phyloP scores from a whole-genome alignment of 177 flowering plant genomes.

The Vitis hybrid region DNA sequence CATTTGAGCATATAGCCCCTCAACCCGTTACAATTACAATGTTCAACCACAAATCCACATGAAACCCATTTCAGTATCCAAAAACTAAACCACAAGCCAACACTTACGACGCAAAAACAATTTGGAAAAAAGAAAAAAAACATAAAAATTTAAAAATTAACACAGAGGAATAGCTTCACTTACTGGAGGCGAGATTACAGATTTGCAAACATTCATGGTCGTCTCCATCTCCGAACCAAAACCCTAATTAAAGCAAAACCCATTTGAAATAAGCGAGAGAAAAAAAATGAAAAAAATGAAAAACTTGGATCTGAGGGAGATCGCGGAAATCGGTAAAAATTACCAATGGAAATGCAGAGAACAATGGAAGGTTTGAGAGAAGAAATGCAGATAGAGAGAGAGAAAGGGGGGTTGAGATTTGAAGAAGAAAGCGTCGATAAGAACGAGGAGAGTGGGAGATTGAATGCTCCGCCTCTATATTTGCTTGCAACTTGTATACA shows the following conservation, averaged over 20 bases:
- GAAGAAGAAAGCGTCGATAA: slow-evolving; percentile 17
- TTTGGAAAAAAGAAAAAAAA: background rate
- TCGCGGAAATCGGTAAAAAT: background rate
- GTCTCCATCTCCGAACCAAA: slow-evolving; percentile 35
- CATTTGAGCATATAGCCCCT: too few relatives aligned
- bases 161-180: slow-evolving; percentile 8
- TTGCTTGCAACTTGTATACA: background rate
- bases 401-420: background rate
- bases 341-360: background rate
- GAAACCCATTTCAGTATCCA: too few relatives aligned
- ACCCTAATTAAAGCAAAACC: background rate
- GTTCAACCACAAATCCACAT: background rate
- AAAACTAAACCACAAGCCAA: too few relatives aligned
- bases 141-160: background rate
- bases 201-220: slow-evolving; percentile 41
- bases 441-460: slow-evolving; percentile 16
- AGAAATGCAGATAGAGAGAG: background rate
- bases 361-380: background rate
- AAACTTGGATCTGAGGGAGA: background rate
- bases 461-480: slow-evolving; percentile 25
- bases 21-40: too few relatives aligned
- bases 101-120: background rate
- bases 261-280: background rate
- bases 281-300: background rate
- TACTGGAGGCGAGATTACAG: slow-evolving; percentile 39